A percentile compares a stretch with the other conserved stretches of the same genome.
Conservation (phyloP, 2,329 filamentous ascomycete species). For the Diaporthe batatas region DNA sequence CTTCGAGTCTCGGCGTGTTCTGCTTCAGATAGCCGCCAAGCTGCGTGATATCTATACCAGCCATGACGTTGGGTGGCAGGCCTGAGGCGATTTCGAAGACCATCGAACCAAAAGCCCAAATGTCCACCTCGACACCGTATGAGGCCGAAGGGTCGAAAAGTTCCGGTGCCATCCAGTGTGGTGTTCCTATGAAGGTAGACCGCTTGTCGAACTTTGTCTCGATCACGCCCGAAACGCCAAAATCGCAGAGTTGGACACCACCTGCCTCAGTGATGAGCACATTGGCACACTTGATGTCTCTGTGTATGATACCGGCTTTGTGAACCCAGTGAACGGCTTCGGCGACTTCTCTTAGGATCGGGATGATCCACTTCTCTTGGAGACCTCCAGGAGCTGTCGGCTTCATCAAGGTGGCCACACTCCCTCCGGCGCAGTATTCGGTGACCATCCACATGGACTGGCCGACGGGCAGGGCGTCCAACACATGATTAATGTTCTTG, state of each 20-base stretch:
- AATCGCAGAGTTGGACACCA: slow-evolving; percentile 84
- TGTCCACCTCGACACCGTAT: slow-evolving; percentile 81
- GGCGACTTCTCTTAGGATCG: slow-evolving; percentile 75
- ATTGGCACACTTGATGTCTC: slow-evolving; percentile 83
- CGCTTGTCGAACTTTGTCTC: slow-evolving; percentile 82
- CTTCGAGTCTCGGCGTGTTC: slow-evolving; percentile 77
- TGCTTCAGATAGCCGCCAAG: slow-evolving; percentile 70
- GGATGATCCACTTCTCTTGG: slow-evolving; percentile 78
- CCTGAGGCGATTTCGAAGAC: slow-evolving; percentile 86
- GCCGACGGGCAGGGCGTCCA: slow-evolving; percentile 82
- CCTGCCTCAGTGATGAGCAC: slow-evolving; percentile 84
- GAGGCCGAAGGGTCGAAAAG: slow-evolving; percentile 74
- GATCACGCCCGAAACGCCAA: slow-evolving; percentile 84
- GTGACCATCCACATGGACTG: slow-evolving; percentile 90
- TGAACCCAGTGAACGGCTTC: slow-evolving; percentile 78
- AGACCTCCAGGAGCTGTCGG: slow-evolving; percentile 75
- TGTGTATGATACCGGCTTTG: slow-evolving; percentile 76
- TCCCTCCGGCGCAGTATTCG: slow-evolving; percentile 88
- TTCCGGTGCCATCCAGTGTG: slow-evolving; percentile 90
- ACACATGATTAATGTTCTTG: slow-evolving; percentile 84
- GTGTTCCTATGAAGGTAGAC: slow-evolving; percentile 84
- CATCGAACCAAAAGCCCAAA: slow-evolving; percentile 88
- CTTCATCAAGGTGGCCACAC: slow-evolving; percentile 79
- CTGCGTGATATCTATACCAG: slow-evolving; percentile 65
- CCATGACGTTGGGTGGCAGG: slow-evolving; percentile 76